Evolutionary conservation across 768 basidiomycete species (phyloP).

Genomic region (Lactarius hatsudake): DNA sequence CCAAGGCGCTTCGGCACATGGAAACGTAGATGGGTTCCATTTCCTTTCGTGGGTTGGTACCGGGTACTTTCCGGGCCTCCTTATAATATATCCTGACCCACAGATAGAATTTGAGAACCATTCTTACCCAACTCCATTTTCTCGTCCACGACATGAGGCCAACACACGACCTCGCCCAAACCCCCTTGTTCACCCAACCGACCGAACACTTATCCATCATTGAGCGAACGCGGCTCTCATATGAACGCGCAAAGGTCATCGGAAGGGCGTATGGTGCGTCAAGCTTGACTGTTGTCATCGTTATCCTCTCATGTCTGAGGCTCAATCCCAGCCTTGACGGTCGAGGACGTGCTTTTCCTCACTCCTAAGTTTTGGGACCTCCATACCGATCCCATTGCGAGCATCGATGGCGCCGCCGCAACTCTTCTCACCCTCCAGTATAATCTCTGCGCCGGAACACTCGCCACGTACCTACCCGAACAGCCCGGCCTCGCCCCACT

Average conservation of each 20-base stretch:
- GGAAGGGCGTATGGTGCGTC: slow-evolving; percentile 23
- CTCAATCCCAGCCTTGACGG: slow-evolving; percentile 31
- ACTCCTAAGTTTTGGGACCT: slow-evolving; percentile 40
- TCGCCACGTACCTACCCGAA: slow-evolving; percentile 32
- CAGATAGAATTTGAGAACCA: not conserved
- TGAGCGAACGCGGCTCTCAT: slow-evolving; percentile 17
- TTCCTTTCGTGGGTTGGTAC: not conserved
- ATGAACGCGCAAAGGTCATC: slow-evolving; percentile 17
- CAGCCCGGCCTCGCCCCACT: slow-evolving; percentile 31
- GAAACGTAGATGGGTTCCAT: not conserved
- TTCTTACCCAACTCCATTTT: not conserved
- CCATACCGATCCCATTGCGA: slow-evolving; percentile 36
- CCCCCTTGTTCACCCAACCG: slow-evolving; percentile 13
- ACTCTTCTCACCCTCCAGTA: slow-evolving; percentile 40
- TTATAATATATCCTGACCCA: not conserved
- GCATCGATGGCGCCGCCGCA: slow-evolving; percentile 34
- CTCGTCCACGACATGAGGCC: slow-evolving; percentile 16
- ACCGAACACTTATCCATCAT: not conserved
- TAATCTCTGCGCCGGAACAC: slow-evolving; percentile 40
- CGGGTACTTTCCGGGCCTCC: not conserved
- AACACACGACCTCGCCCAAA: slow-evolving; percentile 24
- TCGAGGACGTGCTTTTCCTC: slow-evolving; percentile 35
- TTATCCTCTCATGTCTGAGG: not conserved
- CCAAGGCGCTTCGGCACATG: not conserved
- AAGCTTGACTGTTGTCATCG: not conserved